Conservation (phyloP, 305 asterid species). For the Fraxinus floribunda region DNA sequence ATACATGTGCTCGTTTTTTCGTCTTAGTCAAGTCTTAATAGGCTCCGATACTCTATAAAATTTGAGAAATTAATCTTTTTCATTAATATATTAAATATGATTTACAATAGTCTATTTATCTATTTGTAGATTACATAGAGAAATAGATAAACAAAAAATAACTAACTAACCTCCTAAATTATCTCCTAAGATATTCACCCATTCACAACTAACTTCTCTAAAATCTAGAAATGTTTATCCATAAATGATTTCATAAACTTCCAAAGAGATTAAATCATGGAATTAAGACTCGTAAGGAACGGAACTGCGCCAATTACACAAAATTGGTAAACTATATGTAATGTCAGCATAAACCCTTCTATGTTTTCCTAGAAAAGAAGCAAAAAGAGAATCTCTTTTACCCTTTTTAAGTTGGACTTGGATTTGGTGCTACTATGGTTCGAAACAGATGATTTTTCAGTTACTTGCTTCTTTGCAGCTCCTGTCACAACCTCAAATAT, state of each 20-base stretch:
- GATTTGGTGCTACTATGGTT: conserved; percentile 72
- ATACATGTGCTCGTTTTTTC: background rate
- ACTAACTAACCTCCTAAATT: background rate
- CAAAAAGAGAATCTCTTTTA: conserved; percentile 19
- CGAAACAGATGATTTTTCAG: conserved; percentile 60
- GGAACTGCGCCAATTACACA: background rate
- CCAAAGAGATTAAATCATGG: background rate
- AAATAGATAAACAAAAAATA: background rate
- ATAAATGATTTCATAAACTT: background rate
- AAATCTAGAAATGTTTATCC: background rate
- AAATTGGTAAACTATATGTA: background rate
- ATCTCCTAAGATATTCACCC: background rate
- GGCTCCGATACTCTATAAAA: background rate
- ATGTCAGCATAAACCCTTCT: background rate
- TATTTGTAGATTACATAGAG: background rate
- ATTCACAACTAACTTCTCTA: background rate
- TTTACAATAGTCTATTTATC: too few species aligned
- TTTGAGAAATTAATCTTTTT: background rate
- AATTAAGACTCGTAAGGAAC: background rate
- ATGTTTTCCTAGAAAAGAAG: background rate
- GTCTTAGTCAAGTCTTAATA: background rate
- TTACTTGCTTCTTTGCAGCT: conserved; percentile 62
- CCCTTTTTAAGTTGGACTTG: conserved; percentile 58
- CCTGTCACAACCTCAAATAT: conserved; percentile 76
- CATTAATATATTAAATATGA: background rate